A percentile compares a stretch with the other conserved stretches of the same genome.
Conservation (phyloP, 1,284 basidiomycete genomes). For the Sanghuangporus baumii region DNA sequence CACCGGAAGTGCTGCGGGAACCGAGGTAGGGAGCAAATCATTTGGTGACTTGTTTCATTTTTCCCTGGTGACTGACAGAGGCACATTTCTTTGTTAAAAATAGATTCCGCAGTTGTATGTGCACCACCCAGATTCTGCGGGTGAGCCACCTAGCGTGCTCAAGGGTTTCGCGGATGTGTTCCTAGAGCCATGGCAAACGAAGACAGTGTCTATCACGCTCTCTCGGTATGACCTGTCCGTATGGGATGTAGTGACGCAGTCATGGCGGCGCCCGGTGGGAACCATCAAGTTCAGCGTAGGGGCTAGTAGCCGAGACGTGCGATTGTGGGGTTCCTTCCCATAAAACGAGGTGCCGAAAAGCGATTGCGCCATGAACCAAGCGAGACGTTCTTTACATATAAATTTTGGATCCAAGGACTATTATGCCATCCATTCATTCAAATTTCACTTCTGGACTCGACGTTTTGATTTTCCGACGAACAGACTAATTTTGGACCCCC, state of each 20-base stretch:
- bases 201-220: constrained; percentile 33
- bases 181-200: constrained; percentile 32
- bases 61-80: constrained; percentile 26
- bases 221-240: constrained; percentile 40
- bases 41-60: constrained; percentile 6
- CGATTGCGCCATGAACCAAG: background rate
- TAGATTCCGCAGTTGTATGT: constrained; percentile 43
- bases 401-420: background rate
- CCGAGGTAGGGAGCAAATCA: constrained; percentile 31
- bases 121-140: constrained; percentile 33
- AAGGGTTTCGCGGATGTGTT: constrained; percentile 42
- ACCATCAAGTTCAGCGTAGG: constrained; percentile 42
- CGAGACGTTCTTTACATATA: background rate
- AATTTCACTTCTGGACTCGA: background rate
- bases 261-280: constrained; percentile 46
- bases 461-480: too few species aligned
- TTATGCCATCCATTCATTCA: background rate
- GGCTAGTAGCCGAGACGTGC: constrained; percentile 46
- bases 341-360: background rate
- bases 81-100: background rate
- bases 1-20: constrained; percentile 26
- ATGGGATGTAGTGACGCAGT: constrained; percentile 44
- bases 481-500: too few species aligned
- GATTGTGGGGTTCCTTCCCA: constrained; percentile 27
- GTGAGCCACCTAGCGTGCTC: constrained; percentile 38